phyloP scores from a whole-genome alignment of 177 flowering plant genomes.

The Telopea speciosissima region DNA sequence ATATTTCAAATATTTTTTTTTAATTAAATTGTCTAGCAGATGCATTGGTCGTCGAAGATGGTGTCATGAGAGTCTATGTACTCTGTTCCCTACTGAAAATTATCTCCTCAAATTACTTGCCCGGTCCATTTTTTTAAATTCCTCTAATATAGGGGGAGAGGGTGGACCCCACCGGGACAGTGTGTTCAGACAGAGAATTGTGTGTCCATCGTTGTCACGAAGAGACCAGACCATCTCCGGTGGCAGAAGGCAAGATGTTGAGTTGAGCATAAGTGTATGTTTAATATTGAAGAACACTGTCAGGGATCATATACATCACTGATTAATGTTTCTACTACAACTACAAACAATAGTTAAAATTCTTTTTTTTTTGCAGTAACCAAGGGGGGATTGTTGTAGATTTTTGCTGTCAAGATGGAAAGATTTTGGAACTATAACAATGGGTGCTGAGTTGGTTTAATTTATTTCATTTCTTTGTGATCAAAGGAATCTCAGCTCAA shows the following conservation, averaged over 20 bases:
- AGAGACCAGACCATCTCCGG: constrained; percentile 34
- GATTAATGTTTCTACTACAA: background rate
- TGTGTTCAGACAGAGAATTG: too few relatives aligned
- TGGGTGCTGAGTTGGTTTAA: background rate
- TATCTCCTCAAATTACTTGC: too few relatives aligned
- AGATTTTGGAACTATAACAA: constrained; percentile 23
- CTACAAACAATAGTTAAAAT: background rate
- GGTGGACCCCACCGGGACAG: too few relatives aligned
- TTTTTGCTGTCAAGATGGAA: constrained; percentile 42
- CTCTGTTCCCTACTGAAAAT: too few relatives aligned
- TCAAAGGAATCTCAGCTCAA: background rate
- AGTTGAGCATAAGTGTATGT: background rate
- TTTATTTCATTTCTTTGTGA: background rate
- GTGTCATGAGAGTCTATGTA: too few relatives aligned
- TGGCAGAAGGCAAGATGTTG: constrained; percentile 40
- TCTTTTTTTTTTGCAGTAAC: constrained; percentile 47
- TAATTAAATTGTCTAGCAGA: too few relatives aligned
- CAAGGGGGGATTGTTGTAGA: constrained; percentile 79
- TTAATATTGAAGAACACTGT: background rate
- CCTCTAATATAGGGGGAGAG: too few relatives aligned
- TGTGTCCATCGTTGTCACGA: constrained; percentile 31
- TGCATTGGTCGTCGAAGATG: too few relatives aligned
- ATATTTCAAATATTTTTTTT: too few relatives aligned
- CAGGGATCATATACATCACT: background rate
- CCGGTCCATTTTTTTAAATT: too few relatives aligned